Evolutionary conservation across 2,329 filamentous ascomycete genomes (phyloP), one percentile per base, ranked within the genome.

Genomic region (Phyllosticta capitalensis): DNA sequence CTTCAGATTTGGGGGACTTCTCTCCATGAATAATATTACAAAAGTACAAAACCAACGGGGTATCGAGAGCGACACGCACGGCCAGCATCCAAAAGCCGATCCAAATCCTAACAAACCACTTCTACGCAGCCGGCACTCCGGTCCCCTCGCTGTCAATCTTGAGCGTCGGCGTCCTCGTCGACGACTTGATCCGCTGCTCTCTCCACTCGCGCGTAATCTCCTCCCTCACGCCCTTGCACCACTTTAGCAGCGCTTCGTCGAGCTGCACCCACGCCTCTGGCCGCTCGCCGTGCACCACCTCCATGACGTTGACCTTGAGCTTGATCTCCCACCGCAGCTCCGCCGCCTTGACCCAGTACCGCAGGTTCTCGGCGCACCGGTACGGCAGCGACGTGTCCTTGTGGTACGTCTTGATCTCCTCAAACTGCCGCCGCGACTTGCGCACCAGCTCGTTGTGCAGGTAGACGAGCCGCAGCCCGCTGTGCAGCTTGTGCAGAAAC

Each of bases 311-410:
- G 56, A 97, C 78, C 62, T 86, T 80, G 52, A 96, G 79, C 65
- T 88, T 82, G 48, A 92, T 83, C 74, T 97, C 94, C 86, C 92
- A 99, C 59, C 94, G 85, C 61, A 97, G 79, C 75, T 99, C 92
- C 7, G 92, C 91, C 1, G 92, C 94, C 77, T 99, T 99, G 74
- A 89, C 83, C 92, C 94, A 99, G 78, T 88, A 99, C 49, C 91
- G 84, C 63, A 99, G 80, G 71, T 99, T 99, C 66, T 99, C 94
- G 2, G 92, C 90, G 63, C 87, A 87, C 54, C 94, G 87, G 72
- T 99, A 99, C 0, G 94, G 94, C 75, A 97, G 97, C 62, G 85
- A 86, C 9, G 94, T 92, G 72, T 99, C 91, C n/a, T 85, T 86
- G 72, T 97, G 94, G 72, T 88, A 96, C 9, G 83, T 82, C 60